These are phyloP conservation scores for Talaromyces ruber DNA, from an alignment of 495 filamentous ascomycete species.

Conservation along the genomic window DNA sequence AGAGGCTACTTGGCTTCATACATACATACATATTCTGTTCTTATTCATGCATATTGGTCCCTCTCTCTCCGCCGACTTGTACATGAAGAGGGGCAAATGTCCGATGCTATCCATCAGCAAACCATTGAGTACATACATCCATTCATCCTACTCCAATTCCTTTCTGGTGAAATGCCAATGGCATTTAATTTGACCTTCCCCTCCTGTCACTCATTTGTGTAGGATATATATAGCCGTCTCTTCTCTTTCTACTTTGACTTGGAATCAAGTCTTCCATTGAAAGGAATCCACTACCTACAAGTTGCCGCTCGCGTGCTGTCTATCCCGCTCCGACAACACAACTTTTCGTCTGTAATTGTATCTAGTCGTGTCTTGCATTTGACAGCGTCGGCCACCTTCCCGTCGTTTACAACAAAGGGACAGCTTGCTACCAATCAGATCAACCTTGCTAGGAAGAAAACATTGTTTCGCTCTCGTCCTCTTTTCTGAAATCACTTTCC, in stretches of 20 bases:
- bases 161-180: background rate
- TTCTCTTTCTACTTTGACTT: background rate
- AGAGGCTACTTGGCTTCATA: background rate
- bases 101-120: slow-evolving; percentile 1
- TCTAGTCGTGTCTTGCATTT: slow-evolving; percentile 4
- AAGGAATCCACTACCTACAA: background rate
- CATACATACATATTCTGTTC: slow-evolving; percentile 6
- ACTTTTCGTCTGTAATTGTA: slow-evolving; percentile 6
- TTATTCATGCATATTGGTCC: background rate
- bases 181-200: slow-evolving; percentile 4
- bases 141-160: background rate
- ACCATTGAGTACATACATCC: background rate
- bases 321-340: background rate
- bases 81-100: slow-evolving; percentile 1
- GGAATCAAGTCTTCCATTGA: background rate
- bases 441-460: background rate
- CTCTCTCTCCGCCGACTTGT: background rate
- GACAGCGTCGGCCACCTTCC: slow-evolving; percentile 7
- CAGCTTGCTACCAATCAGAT: background rate
- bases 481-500: background rate
- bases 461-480: background rate
- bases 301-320: background rate
- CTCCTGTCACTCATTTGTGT: slow-evolving; percentile 6
- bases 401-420: slow-evolving; percentile 4
- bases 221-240: slow-evolving; percentile 3